These are phyloP conservation scores for Colletotrichum truncatum DNA, from an alignment of 2,329 filamentous ascomycete species.

Conservation along the genomic window DNA sequence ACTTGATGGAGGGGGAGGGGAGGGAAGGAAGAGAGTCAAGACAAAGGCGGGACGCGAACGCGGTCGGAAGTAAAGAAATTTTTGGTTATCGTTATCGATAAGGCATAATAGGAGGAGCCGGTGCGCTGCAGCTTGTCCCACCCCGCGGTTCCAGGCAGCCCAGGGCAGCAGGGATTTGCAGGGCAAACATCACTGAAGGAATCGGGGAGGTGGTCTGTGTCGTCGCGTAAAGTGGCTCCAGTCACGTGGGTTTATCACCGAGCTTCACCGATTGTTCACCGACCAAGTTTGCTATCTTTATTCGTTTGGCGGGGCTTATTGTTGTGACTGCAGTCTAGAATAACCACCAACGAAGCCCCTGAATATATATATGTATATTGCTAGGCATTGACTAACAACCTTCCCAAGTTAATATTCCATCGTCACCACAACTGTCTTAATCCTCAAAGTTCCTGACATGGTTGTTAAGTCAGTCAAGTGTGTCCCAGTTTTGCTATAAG, in stretches of 20 bases:
- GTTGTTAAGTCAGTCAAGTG: too few relatives aligned
- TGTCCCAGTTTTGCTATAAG: too few relatives aligned
- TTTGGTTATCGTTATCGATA: slow-evolving; percentile 31
- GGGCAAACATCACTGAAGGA: neutral
- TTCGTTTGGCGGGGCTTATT: neutral
- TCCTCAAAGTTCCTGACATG: too few relatives aligned
- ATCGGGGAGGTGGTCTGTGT: neutral
- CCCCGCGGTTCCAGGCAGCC: neutral
- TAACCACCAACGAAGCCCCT: too few relatives aligned
- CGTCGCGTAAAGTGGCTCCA: neutral
- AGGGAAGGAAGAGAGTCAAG: slow-evolving; percentile 28
- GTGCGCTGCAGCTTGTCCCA: neutral
- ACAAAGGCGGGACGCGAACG: slow-evolving; percentile 28
- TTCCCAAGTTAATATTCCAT: too few relatives aligned
- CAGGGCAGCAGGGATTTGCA: neutral
- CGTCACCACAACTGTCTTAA: too few relatives aligned
- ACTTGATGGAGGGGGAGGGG: slow-evolving; percentile 26
- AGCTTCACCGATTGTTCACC: neutral
- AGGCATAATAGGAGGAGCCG: slow-evolving; percentile 15
- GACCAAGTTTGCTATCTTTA: neutral
- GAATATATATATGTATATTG: too few relatives aligned
- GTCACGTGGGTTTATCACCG: neutral
- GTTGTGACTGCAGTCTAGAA: neutral
- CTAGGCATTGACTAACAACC: too few relatives aligned
- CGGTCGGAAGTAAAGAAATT: slow-evolving; percentile 31